Percentiles rank a stretch among this genome's conserved stretches.
Evolutionary conservation across 1,139 yeast genomes (phyloP).

Genomic region (Williopsis jadinii): DNA sequence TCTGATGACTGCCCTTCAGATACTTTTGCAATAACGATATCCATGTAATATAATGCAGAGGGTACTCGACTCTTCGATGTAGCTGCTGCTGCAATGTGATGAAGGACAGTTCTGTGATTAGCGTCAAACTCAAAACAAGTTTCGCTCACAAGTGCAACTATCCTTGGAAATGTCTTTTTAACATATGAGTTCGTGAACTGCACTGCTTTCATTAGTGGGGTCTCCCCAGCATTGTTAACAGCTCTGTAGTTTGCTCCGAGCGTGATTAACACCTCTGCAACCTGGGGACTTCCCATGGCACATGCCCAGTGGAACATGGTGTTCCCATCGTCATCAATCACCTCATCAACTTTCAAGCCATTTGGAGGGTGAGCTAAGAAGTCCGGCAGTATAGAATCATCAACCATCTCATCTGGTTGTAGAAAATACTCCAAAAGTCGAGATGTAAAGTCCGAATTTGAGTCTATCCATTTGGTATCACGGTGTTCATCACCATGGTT

Average conservation of each 20-base stretch:
- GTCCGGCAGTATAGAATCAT: slow-evolving; percentile 46
- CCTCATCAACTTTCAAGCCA: slow-evolving; percentile 67
- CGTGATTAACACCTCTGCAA: slow-evolving; percentile 64
- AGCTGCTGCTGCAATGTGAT: slow-evolving; percentile 70
- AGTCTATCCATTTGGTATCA: slow-evolving; percentile 22
- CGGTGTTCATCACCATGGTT: slow-evolving; percentile 11
- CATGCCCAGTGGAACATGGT: slow-evolving; percentile 98
- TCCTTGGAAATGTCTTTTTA: slow-evolving; percentile 66
- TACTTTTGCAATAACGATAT: slow-evolving; percentile 63
- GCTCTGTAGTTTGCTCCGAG: slow-evolving; percentile 73
- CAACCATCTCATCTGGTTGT: slow-evolving; percentile 53
- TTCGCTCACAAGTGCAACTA: slow-evolving; percentile 65
- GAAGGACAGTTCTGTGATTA: slow-evolving; percentile 65
- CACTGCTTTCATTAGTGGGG: slow-evolving; percentile 76
- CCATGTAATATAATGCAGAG: slow-evolving; percentile 78
- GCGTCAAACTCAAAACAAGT: slow-evolving; percentile 59
- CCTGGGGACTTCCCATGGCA: slow-evolving; percentile 74
- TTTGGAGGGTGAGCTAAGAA: slow-evolving; percentile 64
- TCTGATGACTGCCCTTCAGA: slow-evolving; percentile 51
- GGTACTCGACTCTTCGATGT: slow-evolving; percentile 55
- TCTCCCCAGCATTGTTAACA: slow-evolving; percentile 72
- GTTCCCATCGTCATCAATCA: slow-evolving; percentile 93
- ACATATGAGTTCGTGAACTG: slow-evolving; percentile 86
- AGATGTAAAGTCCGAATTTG: slow-evolving; percentile 33
- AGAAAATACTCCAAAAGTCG: slow-evolving; percentile 48